Conservation (phyloP, 2,329 filamentous ascomycete species). For the Cryphonectria naterciae region DNA sequence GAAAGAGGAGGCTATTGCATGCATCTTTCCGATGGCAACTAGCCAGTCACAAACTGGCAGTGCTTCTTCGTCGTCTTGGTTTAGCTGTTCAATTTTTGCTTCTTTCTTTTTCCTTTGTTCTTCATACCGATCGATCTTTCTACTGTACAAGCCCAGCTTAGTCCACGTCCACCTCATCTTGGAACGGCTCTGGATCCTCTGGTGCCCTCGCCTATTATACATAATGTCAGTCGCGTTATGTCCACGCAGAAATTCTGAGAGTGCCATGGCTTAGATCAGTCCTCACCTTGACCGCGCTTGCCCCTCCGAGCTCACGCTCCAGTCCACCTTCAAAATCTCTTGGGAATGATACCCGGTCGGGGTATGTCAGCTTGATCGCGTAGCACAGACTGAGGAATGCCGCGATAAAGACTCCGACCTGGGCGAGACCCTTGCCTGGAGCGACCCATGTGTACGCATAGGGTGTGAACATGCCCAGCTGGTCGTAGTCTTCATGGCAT, state of each 20-base stretch:
- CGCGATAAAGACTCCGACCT: conserved; percentile 70
- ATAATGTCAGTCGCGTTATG: conserved; percentile 22
- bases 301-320: conserved; percentile 74
- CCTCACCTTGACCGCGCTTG: conserved; percentile 68
- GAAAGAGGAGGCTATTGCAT: background rate
- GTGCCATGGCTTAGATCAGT: background rate
- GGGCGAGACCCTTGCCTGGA: conserved; percentile 69
- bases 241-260: background rate
- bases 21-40: background rate
- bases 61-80: background rate
- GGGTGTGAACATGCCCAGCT: conserved; percentile 85
- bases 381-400: conserved; percentile 68
- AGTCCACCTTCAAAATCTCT: conserved; percentile 74
- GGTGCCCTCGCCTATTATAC: conserved; percentile 54
- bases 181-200: conserved; percentile 58
- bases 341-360: conserved; percentile 71
- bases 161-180: conserved; percentile 34
- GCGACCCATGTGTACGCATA: conserved; percentile 86
- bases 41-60: background rate
- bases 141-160: conserved; percentile 32
- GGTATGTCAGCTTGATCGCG: conserved; percentile 70
- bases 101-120: background rate
- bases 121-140: background rate
- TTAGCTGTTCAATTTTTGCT: background rate
- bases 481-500: conserved; percentile 94